A percentile compares a stretch with the other conserved stretches of the same genome.
Evolutionary conservation across 495 filamentous ascomycete genomes (phyloP).

Genomic region (Aspergillus haitiensis): DNA sequence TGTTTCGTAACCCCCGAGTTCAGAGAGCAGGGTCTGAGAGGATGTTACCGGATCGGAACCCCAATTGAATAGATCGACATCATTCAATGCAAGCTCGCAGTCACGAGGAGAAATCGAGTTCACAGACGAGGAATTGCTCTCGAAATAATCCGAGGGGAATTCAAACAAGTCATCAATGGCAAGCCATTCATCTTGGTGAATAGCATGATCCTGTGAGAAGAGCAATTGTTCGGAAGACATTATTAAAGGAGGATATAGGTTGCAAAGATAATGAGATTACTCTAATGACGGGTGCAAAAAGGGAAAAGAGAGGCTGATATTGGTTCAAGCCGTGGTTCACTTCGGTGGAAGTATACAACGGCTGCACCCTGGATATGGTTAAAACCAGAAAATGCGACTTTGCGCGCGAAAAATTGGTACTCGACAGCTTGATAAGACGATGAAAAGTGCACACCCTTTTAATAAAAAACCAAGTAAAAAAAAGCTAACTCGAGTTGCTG

Average conservation of each 20-base stretch:
- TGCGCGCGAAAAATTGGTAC: neutral
- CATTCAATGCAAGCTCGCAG: slow-evolving; percentile 30
- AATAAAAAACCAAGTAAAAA: neutral
- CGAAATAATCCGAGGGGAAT: slow-evolving; percentile 33
- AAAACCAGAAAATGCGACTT: neutral
- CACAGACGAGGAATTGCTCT: slow-evolving; percentile 35
- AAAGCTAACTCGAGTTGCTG: slow-evolving; percentile 1
- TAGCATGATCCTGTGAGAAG: slow-evolving; percentile 27
- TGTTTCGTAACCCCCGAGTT: slow-evolving; percentile 30
- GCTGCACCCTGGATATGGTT: slow-evolving; percentile 5
- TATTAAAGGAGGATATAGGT: neutral
- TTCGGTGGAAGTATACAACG: neutral
- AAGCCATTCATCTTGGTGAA: slow-evolving; percentile 35
- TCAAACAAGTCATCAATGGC: slow-evolving; percentile 45
- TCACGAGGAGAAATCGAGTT: slow-evolving; percentile 40
- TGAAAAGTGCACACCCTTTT: too few relatives aligned
- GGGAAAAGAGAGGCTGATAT: slow-evolving; percentile 1
- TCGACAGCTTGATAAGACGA: too few relatives aligned
- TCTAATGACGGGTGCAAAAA: neutral
- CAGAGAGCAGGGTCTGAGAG: slow-evolving; percentile 31
- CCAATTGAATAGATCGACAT: slow-evolving; percentile 27
- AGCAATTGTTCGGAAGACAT: slow-evolving; percentile 30
- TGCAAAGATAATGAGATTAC: neutral
- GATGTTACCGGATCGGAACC: slow-evolving; percentile 25
- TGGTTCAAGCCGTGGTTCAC: too few relatives aligned